Percentiles rank a stretch among this genome's conserved stretches.
Conservation (phyloP, 176 grass and related monocot genomes). For the Eleusine coracana region DNA sequence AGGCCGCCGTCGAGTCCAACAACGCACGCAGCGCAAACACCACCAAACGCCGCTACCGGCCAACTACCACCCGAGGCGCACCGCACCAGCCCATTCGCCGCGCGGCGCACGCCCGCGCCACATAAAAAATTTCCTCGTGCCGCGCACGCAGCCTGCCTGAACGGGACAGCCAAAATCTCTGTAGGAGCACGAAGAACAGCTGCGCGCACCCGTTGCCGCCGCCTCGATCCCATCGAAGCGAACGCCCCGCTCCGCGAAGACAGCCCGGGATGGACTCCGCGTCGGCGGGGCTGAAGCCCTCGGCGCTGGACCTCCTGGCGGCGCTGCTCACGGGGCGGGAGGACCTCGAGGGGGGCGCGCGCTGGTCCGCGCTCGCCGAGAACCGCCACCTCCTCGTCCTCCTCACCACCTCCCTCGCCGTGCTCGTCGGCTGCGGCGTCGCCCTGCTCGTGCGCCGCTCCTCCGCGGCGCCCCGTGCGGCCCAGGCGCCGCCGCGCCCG, state of each 20-base stretch:
- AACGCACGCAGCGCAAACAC: not conserved
- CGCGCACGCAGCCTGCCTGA: not conserved
- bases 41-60: not conserved
- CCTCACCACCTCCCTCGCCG: constrained; percentile 66
- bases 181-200: too few relatives aligned
- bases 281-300: constrained; percentile 43
- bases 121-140: constrained; percentile 6
- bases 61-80: not conserved
- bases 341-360: constrained; percentile 5
- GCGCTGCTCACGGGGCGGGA: constrained; percentile 67
- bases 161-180: not conserved
- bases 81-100: not conserved
- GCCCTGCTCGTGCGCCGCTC: constrained; percentile 71
- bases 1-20: not conserved
- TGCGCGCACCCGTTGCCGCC: not conserved
- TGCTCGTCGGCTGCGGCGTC: constrained; percentile 76
- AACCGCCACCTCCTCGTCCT: constrained; percentile 55
- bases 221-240: constrained; percentile 47
- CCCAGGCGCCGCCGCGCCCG: not conserved
- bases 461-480: not conserved
- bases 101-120: constrained; percentile 2
- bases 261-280: constrained; percentile 41
- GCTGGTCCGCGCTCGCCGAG: constrained; percentile 29
- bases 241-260: not conserved
- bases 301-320: constrained; percentile 73